Base-by-base conservation (phyloP, 1,284 basidiomycete species). In the Ceratobasidium theobromae region DNA sequence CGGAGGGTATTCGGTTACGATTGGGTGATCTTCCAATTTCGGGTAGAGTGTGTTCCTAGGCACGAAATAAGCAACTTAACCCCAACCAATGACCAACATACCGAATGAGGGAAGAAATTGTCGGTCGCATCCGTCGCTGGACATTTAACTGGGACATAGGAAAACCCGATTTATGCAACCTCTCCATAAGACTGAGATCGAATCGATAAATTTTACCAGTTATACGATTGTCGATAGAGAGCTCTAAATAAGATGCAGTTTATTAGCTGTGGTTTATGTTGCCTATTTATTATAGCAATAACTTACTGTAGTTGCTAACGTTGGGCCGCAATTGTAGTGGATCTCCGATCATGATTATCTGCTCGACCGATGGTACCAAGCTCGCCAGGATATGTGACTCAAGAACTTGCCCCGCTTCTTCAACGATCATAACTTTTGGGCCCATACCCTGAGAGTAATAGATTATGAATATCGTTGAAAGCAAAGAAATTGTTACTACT, bases 331-430 rank as follows among this genome's bases (percentile, higher is more conserved):
- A 78, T 74, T 90, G 88, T 1, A 82, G 77, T 0, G 88, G 87
- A 69, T 89, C 88, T 0, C 88, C 88, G 28, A 89, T 87, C 41
- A 84, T 76, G 53, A 89, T 86, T n/a, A 88, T 76, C 48, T 88
- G 86, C 65, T 68, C n/a, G 21, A 68, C 53, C 4, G 67, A 68
- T 27, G 53, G 40, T 18, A 68, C 53, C 32, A 62, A 23, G 49
- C 69, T 70, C 0, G 68, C 82, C 0, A 89, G 73, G 9, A 89
- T 78, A 70, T 91, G 88, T 1, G 88, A 84, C 75, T 91, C 89
- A 14, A 91, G 79, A 0, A 91, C 87, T 76, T 91, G 89, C 0
- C 89, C 89, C 0, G 89, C 88, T 73, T 91, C 89, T 73, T 87
- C 86, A 0, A 87, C 82, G 45, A 87, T 75, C 67, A 87, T 72